Base-by-base conservation (phyloP, 2,329 filamentous ascomycete species). In the Westerdykella aurantiaca region DNA sequence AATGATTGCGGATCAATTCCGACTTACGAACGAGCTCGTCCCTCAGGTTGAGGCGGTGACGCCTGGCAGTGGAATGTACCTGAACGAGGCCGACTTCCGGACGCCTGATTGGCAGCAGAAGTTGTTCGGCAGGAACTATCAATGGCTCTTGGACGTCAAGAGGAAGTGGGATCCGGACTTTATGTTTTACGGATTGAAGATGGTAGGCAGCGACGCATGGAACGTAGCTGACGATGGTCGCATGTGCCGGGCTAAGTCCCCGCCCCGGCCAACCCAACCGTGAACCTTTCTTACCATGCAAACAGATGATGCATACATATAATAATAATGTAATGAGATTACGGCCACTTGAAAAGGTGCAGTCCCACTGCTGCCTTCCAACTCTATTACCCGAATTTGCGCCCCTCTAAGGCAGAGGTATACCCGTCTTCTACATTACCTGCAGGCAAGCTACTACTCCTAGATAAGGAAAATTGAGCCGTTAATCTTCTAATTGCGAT, bases 21-120 rank as follows among this genome's bases (percentile, higher is more conserved):
- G 42, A 33, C 53, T 57, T 48, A 57, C 50, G n/a, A 47, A 56
- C 18, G 49, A 53, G 5, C 18, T 62, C 4, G 53, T 61, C 47
- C 57, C 58, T 7, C 50, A 52, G 44, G 43, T 62, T 17, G 49
- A 57, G 34, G 47, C 45, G 14, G 31, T 55, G 10, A 56, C 52
- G 7, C 49, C 49, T 3, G 53, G 46, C n/a, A 53, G 51, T 23
- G 61, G 55, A 3, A 44, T 58, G 2, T 64, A 64, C 39, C 43
- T 63, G 34, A 64, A 58, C 41, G 61, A 64, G 41, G 59, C 56
- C 4, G 54, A 63, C 38, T 55, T 56, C 42, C 45, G 50, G 12
- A 48, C 59, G 38, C 43, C 46, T 5, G 52, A 57, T 38, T 64
- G 55, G 55, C 41, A 59, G 41, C 29, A 35, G 12, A 47, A 46